Conservation (phyloP, 2,329 filamentous ascomycete genomes). For the Aspergillus terreus region DNA sequence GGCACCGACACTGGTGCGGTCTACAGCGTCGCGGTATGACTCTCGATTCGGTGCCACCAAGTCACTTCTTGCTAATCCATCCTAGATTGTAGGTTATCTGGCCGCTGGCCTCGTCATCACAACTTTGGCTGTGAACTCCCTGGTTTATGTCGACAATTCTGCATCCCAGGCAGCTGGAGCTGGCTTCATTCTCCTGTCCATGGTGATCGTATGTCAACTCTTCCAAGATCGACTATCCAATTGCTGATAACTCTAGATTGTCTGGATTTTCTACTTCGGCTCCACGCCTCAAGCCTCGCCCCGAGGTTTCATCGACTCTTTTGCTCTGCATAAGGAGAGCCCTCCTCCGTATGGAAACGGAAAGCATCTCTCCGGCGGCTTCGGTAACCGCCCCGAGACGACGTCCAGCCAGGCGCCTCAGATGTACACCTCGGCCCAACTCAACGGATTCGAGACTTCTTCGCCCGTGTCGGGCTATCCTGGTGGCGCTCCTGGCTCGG, state of each 20-base stretch:
- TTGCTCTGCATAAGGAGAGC: slow-evolving; percentile 83
- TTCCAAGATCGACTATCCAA: neutral
- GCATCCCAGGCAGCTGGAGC: slow-evolving; percentile 78
- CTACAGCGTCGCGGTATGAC: slow-evolving; percentile 77
- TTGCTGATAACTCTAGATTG: slow-evolving; percentile 60
- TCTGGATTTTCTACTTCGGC: slow-evolving; percentile 99
- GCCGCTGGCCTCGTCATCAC: slow-evolving; percentile 78
- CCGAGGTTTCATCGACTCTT: slow-evolving; percentile 90
- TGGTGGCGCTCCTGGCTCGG: slow-evolving; percentile 52
- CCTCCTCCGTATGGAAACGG: slow-evolving; percentile 59
- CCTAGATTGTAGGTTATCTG: slow-evolving; percentile 78
- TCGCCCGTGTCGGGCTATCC: slow-evolving; percentile 72
- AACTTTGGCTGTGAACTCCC: slow-evolving; percentile 77
- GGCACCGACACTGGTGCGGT: slow-evolving; percentile 79
- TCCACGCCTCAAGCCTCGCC: slow-evolving; percentile 82
- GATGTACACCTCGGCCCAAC: slow-evolving; percentile 95
- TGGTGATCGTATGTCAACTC: slow-evolving; percentile 72
- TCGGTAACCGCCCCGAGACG: slow-evolving; percentile 73
- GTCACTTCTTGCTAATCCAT: slow-evolving; percentile 22
- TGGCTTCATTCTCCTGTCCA: slow-evolving; percentile 89
- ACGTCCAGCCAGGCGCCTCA: slow-evolving; percentile 73
- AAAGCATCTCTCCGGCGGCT: slow-evolving; percentile 70
- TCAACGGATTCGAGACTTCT: slow-evolving; percentile 94
- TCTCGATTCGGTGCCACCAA: neutral
- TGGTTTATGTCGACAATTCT: slow-evolving; percentile 73